Evolutionary conservation across 305 asterid genomes (phyloP), one percentile per base, ranked within the genome.

Genomic region (Fraxinus paxiana): DNA sequence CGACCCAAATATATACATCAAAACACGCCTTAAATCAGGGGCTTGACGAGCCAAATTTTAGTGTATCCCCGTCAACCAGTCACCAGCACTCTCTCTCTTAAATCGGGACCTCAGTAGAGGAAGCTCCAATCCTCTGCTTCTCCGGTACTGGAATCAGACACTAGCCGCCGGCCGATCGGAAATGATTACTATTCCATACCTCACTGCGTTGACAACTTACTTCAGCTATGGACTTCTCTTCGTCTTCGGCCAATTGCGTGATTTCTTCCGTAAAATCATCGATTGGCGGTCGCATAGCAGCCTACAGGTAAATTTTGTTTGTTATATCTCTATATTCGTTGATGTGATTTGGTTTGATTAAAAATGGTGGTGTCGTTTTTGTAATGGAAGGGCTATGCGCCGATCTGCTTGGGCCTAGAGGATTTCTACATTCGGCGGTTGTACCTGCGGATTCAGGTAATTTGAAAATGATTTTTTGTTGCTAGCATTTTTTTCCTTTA

Each of bases 371-470:
- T 31, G 61, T 54, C 73, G 46, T 20, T 59, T 59, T 59, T 77
- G 43, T 78, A 18, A 41, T 81, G 85, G 72, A 83, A 96, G 98
- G 99, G 99, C 46, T 96, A 94, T 82, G 98, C 99, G 78, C 99
- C 99, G 92, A 96, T 94, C 93, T 94, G 98, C 87, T 88, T 96
- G 91, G 99, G 99, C 59, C 92, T 94, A 83, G 99, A 96, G 91
- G 99, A 96, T 89, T 94, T 94, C 93, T 96, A 96, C 74, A 85
- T 87, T 83, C 96, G 99, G 72, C 87, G 99, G 70, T 86, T 96
- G 90, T 96, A 94, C 88, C 89, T 88, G 75, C 91, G 99, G 51
- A 90, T 94, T 88, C 99, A 94, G 99, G 98, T 95, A 79, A 1
- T 59, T 59, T 59, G 3, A 17, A 17, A 20, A 20, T 17, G 30